Evolutionary conservation across 129 eudicot genomes (phyloP).

Genomic region (Ambrosia artemisiifolia): DNA sequence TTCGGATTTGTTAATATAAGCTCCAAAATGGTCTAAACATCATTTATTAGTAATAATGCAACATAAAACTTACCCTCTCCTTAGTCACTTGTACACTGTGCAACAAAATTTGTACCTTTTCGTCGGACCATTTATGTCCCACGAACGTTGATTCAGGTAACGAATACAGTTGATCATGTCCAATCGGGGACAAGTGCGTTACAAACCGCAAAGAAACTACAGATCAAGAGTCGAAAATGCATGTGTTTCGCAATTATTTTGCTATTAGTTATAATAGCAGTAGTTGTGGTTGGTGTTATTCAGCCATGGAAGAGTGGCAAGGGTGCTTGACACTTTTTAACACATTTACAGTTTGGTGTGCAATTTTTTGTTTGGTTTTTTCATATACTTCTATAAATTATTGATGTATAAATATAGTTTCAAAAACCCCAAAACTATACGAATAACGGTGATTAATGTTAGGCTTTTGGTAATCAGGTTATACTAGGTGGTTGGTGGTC

Average conservation of each 20-base stretch:
- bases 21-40: constrained; percentile 2
- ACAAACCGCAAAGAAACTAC: constrained; percentile 74
- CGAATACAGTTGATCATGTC: constrained; percentile 83
- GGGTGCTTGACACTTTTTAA: constrained; percentile 46
- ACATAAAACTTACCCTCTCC: background rate
- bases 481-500: too few species aligned
- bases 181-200: constrained; percentile 83
- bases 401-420: background rate
- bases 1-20: background rate
- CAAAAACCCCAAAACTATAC: background rate
- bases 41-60: background rate
- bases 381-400: background rate
- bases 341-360: background rate
- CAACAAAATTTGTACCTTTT: constrained; percentile 9
- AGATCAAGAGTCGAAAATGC: constrained; percentile 79
- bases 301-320: constrained; percentile 69
- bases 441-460: too few species aligned
- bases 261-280: constrained; percentile 46
- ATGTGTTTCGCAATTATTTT: constrained; percentile 82
- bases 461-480: too few species aligned
- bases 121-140: background rate
- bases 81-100: constrained; percentile 5
- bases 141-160: constrained; percentile 50
- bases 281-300: constrained; percentile 64
- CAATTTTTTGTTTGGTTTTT: background rate